These are phyloP conservation scores for Pseudocercospora pini-densiflorae DNA, from an alignment of 2,329 filamentous ascomycete species.

Conservation along the genomic window DNA sequence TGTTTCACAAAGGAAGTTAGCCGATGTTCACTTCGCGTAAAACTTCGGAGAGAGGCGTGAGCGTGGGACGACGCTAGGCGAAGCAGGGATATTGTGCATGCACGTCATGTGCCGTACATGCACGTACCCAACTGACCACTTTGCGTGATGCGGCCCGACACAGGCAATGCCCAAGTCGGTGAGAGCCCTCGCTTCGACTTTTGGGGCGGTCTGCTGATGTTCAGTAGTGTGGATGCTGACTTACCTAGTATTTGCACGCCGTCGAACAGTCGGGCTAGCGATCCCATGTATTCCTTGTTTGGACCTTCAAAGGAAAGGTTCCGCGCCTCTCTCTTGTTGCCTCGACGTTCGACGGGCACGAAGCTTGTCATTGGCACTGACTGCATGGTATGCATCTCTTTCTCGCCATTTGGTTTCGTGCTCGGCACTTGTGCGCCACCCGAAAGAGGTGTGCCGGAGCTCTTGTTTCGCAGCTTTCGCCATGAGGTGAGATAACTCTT, in stretches of 20 bases:
- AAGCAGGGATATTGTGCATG: slow-evolving; percentile 8
- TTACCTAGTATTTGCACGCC: slow-evolving; percentile 90
- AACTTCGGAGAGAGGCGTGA: background rate
- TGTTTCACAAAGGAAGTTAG: slow-evolving; percentile 44
- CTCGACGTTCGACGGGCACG: slow-evolving; percentile 62
- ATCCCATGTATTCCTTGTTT: slow-evolving; percentile 88
- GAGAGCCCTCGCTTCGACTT: slow-evolving; percentile 7
- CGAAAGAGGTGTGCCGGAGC: slow-evolving; percentile 62
- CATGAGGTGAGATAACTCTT: slow-evolving; percentile 85
- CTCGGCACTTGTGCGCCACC: slow-evolving; percentile 7
- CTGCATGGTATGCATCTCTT: slow-evolving; percentile 62
- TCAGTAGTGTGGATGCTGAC: slow-evolving; percentile 37
- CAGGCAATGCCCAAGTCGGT: slow-evolving; percentile 10
- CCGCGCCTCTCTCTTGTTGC: slow-evolving; percentile 58
- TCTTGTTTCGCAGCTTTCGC: slow-evolving; percentile 89
- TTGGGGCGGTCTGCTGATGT: slow-evolving; percentile 18
- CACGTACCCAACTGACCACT: slow-evolving; percentile 15
- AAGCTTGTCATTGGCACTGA: slow-evolving; percentile 69
- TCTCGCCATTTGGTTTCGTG: slow-evolving; percentile 46
- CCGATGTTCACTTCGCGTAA: slow-evolving; percentile 6
- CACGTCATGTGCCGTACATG: slow-evolving; percentile 11
- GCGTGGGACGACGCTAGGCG: slow-evolving; percentile 1
- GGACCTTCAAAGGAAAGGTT: slow-evolving; percentile 78
- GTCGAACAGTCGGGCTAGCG: slow-evolving; percentile 88
- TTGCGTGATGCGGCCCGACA: slow-evolving; percentile 6